Evolutionary conservation across 2,329 filamentous ascomycete genomes (phyloP).

Genomic region (Botrytis sinoallii): DNA sequence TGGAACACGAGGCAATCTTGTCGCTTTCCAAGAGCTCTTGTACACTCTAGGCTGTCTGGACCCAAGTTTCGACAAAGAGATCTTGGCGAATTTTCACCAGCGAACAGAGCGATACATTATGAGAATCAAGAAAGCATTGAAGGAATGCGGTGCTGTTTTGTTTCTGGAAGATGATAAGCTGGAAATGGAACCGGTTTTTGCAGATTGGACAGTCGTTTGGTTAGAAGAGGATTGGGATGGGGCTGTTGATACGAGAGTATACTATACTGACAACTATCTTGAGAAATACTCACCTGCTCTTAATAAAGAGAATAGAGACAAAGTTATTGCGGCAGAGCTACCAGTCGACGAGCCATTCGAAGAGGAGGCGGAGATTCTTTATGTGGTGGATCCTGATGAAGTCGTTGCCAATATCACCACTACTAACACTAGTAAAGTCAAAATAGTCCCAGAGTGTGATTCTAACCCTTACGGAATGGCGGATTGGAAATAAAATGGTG

Average conservation of each 20-base stretch:
- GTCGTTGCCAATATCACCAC: neutral
- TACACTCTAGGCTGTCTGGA: neutral
- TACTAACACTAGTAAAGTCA: neutral
- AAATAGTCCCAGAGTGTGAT: neutral
- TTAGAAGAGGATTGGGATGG: slow-evolving; percentile 9
- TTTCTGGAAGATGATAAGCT: neutral
- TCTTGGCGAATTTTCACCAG: neutral
- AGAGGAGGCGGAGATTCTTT: neutral
- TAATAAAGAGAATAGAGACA: neutral
- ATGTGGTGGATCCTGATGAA: neutral
- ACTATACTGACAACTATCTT: neutral
- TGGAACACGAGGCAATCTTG: neutral
- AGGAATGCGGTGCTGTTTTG: neutral
- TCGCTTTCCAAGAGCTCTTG: neutral
- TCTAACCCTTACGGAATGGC: neutral
- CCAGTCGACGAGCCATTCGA: neutral
- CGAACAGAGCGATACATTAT: neutral
- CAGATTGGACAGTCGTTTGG: slow-evolving; percentile 9
- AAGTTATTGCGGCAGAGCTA: neutral
- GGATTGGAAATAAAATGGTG: neutral
- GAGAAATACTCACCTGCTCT: neutral
- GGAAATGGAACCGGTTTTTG: neutral
- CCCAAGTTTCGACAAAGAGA: slow-evolving; percentile 1
- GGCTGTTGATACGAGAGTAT: neutral
- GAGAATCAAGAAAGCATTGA: neutral